Base-by-base conservation (phyloP, 306 rosid species). In the barrel medic (Medicago truncatula) region DNA sequence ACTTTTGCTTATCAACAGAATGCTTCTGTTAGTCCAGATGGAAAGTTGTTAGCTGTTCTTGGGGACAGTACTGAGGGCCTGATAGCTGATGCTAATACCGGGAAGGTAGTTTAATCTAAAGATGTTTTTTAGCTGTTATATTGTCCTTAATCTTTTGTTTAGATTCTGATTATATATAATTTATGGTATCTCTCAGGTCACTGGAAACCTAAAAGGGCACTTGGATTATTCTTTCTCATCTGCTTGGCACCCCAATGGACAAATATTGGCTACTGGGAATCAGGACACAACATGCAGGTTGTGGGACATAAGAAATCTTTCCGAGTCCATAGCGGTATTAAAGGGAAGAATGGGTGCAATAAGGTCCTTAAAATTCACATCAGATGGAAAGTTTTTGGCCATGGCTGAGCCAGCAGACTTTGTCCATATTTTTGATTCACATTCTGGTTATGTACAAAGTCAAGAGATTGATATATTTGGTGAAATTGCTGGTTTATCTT, bases 341-440 rank as follows among this genome's bases (percentile, higher is more conserved):
- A 96, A 92, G 86, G 99, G 99, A 50, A 88, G 91, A 78, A 89
- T 96, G 92, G 99, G 99, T 34, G 97, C 98, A 25, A 85, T 96
- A 61, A 89, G 99, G 73, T 89, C 90, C 20, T 39, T 96, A 41
- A 88, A 83, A 73, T 96, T 92, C 86, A 83, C 89, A 50, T 78
- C 87, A 0, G 92, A 90, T 46, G 99, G 99, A 34, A 85, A 82
- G 75, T 96, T 90, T 79, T 25, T 96, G 83, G 92, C 96, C n/a
- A 89, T 85, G 84, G 99, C 99, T 3, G 99, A 96, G 76, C 96
- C 99, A 3, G 99, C 99, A 2, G 98, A 96, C 81, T 96, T 92
- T 8, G 92, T 92, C 47, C 97, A 92, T 74, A 64, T 92, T 49
- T 82, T 86, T 9, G 97, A 90, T 69, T 67, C 96, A 0, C 83